Conservation (phyloP, 345 rosid genomes). For the Crucihimalaya himalaica region DNA sequence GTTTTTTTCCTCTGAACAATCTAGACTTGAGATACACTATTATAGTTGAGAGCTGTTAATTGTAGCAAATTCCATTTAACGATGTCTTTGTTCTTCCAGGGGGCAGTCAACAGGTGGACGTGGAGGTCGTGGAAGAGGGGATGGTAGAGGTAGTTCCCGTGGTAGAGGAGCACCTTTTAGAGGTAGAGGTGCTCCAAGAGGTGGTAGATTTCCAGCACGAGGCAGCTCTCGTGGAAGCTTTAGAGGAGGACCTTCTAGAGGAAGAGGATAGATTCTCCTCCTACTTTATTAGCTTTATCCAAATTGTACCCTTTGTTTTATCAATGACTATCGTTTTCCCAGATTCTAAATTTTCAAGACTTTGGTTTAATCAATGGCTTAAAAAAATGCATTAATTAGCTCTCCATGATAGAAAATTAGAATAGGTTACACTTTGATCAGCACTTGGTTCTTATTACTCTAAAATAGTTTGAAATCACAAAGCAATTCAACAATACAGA, state of each 20-base stretch:
- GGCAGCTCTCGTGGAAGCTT: conserved; percentile 83
- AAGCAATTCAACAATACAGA: not conserved
- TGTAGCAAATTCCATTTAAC: not conserved
- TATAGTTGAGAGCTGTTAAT: conserved; percentile 15
- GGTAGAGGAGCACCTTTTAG: conserved; percentile 41
- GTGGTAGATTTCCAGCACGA: conserved; percentile 65
- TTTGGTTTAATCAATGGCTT: conserved; percentile 16
- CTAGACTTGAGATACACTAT: not conserved
- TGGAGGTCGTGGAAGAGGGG: conserved; percentile 49
- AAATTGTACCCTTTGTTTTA: conserved; percentile 28
- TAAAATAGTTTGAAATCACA: conserved; percentile 2
- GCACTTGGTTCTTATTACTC: not conserved
- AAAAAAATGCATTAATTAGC: not conserved
- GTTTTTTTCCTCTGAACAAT: not conserved
- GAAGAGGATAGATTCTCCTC: conserved; percentile 52
- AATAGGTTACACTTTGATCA: not conserved
- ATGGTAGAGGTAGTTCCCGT: conserved; percentile 37
- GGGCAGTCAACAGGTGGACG: conserved; percentile 47
- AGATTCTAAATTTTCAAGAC: conserved; percentile 5
- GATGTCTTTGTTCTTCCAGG: conserved; percentile 40
- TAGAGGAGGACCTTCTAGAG: conserved; percentile 85
- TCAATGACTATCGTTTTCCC: conserved; percentile 16
- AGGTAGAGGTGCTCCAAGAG: conserved; percentile 74
- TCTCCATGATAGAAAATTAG: not conserved
- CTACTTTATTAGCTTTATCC: conserved; percentile 1